These are phyloP conservation scores for Prosopis cineraria DNA, from an alignment of 306 rosid species.

Conservation along the genomic window DNA sequence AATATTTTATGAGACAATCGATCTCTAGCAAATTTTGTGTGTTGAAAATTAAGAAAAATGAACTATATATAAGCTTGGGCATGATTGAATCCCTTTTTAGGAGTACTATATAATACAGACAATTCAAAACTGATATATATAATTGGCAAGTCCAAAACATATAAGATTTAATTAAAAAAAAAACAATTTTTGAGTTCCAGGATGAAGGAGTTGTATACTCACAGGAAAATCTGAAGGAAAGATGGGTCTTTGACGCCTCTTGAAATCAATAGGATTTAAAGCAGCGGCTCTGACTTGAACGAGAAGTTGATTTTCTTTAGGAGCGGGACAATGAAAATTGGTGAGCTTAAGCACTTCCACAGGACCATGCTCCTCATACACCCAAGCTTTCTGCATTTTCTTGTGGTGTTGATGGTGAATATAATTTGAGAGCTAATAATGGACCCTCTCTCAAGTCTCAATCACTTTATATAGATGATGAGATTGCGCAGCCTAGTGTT, in stretches of 20 bases:
- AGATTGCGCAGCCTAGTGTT: too few species aligned
- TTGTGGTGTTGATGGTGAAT: background rate
- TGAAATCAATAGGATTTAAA: slow-evolving; percentile 51
- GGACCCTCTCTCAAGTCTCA: too few species aligned
- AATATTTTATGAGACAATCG: too few species aligned
- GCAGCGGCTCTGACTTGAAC: slow-evolving; percentile 49
- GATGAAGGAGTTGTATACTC: background rate
- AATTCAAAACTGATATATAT: too few species aligned
- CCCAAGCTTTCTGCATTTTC: slow-evolving; percentile 51
- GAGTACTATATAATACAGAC: too few species aligned
- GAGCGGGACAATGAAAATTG: slow-evolving; percentile 38
- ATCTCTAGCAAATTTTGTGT: too few species aligned
- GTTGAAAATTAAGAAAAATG: too few species aligned
- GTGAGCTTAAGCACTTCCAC: slow-evolving; percentile 51
- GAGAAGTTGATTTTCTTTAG: slow-evolving; percentile 36
- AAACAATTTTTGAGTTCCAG: background rate
- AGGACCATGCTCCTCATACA: slow-evolving; percentile 50
- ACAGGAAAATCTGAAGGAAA: slow-evolving; percentile 44
- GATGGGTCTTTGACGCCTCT: slow-evolving; percentile 41
- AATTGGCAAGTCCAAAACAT: too few species aligned
- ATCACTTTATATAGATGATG: background rate
- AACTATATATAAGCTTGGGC: too few species aligned
- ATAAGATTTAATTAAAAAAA: too few species aligned
- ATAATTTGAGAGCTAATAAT: too few species aligned
- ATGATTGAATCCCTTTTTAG: too few species aligned